Base-by-base conservation (phyloP, 2,329 filamentous ascomycete genomes). In the Samsoniella hepiali region DNA sequence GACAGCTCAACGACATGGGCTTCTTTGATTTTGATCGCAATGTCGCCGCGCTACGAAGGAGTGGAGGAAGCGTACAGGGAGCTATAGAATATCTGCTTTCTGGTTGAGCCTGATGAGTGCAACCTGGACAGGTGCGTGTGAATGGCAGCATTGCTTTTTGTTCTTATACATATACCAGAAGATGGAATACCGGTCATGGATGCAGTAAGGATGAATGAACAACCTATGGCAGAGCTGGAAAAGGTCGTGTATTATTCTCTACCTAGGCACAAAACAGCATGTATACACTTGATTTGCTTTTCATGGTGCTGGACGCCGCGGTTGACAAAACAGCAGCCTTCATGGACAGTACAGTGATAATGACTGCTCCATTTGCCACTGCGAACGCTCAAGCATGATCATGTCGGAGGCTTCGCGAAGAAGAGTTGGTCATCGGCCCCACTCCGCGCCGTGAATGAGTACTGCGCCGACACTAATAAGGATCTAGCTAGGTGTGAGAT, bases 11-110 rank as follows among this genome's bases (percentile, higher is more conserved):
- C 75, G 95, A 98, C 68, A 99, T 99, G 95, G 95, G 95, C 3
- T 99, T 99, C 78, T 97, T 88, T 74, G 93, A 99, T 73, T 99
- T 98, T 72, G 94, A 99, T 59, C 82, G 91, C 69, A 99, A 99
- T 70, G 87, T 99, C 38, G 88, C 90, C 63, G 95, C 95, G 5
- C 79, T 99, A 71, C 84, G 94, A 75, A 85, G 94, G 71, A 91
- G 91, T 65, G 95, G 95, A 9, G 95, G 95, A 11, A 97, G 91
- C 74, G 95, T 98, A 47, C 93, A 98, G 74, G 95, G 94, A 11
- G 95, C 91, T 5, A 86, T 96, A 60, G 91, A 95, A 77, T 87
- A 91, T 71, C 77, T 96, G 63, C 76, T 91, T 36, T 62, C 60
- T 15, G 44, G 51, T 31, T 54, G 40, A 62, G 44, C 3, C 13